Base-by-base conservation (phyloP, 768 basidiomycete genomes). In the Boletus sp. region DNA sequence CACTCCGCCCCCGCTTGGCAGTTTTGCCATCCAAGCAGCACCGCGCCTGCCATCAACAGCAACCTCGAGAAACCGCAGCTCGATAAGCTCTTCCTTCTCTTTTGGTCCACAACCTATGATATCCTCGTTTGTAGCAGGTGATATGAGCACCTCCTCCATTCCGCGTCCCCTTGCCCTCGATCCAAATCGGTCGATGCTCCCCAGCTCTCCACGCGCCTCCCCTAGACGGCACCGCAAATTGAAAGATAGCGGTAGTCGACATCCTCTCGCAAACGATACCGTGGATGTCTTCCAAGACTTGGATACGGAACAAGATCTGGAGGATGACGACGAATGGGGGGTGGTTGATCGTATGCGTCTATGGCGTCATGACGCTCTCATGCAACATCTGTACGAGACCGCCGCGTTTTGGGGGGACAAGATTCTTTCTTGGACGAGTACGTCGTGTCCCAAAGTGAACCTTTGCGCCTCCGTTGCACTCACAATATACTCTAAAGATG, bases 371-470 rank as follows among this genome's bases (percentile, higher is more conserved):
- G 97, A 98, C 74, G 96, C 97, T 39, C 81, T 99, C 60, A 94
- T 95, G 86, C 97, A 98, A 72, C 97, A 99, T 77, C 75, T 99
- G 13, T 97, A 98, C 71, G 91, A 93, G 59, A 97, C 95, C 0
- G 96, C 97, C 3, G 88, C 90, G 6, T 98, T 98, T 69, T 99
- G 97, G 97, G 97, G 97, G 5, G 93, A 96, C 75, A 98, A 99
- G 71, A 85, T 98, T 43, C 77, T 98, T 44, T 90, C 83, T 56
- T 95, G 93, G 92, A 98, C 97, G 30, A 90, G 96, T 98, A 66
- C 62, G 83, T 79, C 62, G 55, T 67, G 71, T 56, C 52, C 48
- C 54, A 38, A 39, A 37, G 30, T 27, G 25, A 14, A 33, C 25
- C 46, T 57, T 56, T 48, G 47, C 51, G 32, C 53, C 42, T 34